These are phyloP conservation scores for Arabidopsis thaliana DNA, from an alignment of 345 rosid genomes.

Conservation along the genomic window DNA sequence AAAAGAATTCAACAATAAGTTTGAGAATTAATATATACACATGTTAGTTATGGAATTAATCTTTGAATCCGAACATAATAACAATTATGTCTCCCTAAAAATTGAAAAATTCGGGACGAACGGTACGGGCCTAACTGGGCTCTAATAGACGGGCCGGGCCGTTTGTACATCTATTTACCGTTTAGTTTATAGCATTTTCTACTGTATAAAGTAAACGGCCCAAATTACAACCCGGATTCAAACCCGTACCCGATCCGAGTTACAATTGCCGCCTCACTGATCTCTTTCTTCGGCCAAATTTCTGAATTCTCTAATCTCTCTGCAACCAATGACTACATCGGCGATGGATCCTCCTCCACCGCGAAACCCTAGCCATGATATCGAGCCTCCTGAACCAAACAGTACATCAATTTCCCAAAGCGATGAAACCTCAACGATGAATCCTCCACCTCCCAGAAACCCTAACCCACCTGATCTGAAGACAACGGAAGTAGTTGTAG, in stretches of 20 bases:
- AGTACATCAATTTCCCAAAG: conserved; percentile 6
- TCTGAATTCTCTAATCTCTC: conserved; percentile 24
- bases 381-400: conserved; percentile 30
- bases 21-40: no score
- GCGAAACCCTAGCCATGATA: conserved; percentile 43
- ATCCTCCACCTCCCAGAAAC: conserved; percentile 54
- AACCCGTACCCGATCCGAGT: not conserved
- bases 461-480: conserved; percentile 35
- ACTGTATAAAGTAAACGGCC: no score
- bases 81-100: no score
- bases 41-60: no score
- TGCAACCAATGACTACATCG: conserved; percentile 38
- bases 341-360: conserved; percentile 72
- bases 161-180: not conserved
- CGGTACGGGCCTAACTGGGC: no score
- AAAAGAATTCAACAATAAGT: no score
- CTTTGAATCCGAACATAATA: no score
- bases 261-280: conserved; percentile 25
- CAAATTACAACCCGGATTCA: not conserved
- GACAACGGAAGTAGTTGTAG: conserved; percentile 13
- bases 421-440: conserved; percentile 41
- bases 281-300: conserved; percentile 13
- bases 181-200: not conserved
- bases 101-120: no score
- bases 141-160: not conserved